Percentiles rank a stretch among this genome's conserved stretches.
Evolutionary conservation across 2,329 filamentous ascomycete genomes (phyloP).

Genomic region (Xylariaceae sp.): DNA sequence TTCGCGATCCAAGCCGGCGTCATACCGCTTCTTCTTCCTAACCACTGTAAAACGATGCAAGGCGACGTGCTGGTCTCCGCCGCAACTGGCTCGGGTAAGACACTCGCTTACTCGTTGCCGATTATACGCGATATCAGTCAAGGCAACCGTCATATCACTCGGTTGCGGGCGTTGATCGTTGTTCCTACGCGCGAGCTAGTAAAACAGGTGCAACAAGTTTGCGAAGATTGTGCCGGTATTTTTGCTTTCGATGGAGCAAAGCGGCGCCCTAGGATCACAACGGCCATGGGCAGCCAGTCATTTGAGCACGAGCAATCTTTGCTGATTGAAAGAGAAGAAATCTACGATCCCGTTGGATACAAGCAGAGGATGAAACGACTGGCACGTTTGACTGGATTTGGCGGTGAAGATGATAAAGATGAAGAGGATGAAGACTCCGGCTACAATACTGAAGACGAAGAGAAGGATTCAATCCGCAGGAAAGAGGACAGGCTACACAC

Average conservation of each 20-base stretch:
- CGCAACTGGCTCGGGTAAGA: slow-evolving; percentile 93
- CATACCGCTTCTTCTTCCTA: slow-evolving; percentile 69
- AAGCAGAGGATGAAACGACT: slow-evolving; percentile 34
- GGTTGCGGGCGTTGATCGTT: slow-evolving; percentile 73
- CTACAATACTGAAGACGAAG: slow-evolving; percentile 32
- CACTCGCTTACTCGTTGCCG: slow-evolving; percentile 82
- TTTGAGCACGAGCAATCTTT: slow-evolving; percentile 58
- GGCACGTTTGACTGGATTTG: slow-evolving; percentile 34
- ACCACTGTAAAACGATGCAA: slow-evolving; percentile 50
- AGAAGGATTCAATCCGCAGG: slow-evolving; percentile 25
- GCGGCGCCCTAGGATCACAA: slow-evolving; percentile 65
- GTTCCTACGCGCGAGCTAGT: slow-evolving; percentile 90
- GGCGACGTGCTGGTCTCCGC: slow-evolving; percentile 88
- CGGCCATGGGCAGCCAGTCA: slow-evolving; percentile 74
- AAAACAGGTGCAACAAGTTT: slow-evolving; percentile 73
- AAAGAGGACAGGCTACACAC: slow-evolving; percentile 28
- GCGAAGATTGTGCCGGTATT: slow-evolving; percentile 64
- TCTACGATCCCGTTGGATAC: slow-evolving; percentile 61
- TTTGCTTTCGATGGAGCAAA: slow-evolving; percentile 53
- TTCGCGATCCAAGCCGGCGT: slow-evolving; percentile 76
- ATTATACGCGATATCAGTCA: slow-evolving; percentile 71
- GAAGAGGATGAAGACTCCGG: slow-evolving; percentile 28
- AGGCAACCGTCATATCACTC: slow-evolving; percentile 48
- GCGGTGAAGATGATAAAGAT: slow-evolving; percentile 36
- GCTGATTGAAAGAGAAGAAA: slow-evolving; percentile 38